Conservation (phyloP, 2,329 filamentous ascomycete genomes). For the Aspergillus pseudoterreus region DNA sequence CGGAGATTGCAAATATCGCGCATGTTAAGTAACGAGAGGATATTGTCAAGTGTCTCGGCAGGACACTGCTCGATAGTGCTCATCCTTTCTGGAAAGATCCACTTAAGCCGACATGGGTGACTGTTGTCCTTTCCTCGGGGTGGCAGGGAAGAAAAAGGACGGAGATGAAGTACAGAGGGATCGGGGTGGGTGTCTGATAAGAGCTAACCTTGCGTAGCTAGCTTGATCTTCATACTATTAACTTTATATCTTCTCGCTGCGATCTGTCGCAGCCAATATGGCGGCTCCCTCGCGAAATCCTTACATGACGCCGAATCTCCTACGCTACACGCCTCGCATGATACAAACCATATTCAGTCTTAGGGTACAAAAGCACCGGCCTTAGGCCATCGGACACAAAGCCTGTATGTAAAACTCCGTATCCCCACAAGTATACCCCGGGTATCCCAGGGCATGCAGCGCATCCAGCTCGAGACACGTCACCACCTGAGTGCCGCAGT, state of each 20-base stretch:
- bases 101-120: background rate
- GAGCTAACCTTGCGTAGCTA: background rate
- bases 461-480: background rate
- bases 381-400: background rate
- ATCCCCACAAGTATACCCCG: background rate
- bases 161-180: background rate
- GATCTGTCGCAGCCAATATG: background rate
- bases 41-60: constrained; percentile 1
- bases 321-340: background rate
- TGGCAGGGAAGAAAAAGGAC: background rate
- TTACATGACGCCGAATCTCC: background rate
- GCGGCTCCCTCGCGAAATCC: background rate
- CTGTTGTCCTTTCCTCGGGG: background rate
- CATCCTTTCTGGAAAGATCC: background rate
- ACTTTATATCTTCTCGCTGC: background rate
- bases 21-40: constrained; percentile 1
- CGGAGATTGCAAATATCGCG: constrained; percentile 1
- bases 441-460: background rate
- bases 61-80: background rate
- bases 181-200: background rate
- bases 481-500: background rate
- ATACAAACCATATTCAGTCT: background rate
- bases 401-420: background rate
- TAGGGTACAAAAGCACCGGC: background rate
- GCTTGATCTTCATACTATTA: background rate